Percentiles rank a stretch among this genome's conserved stretches.
Evolutionary conservation across 345 rosid species (phyloP).

Genomic region (Salix viminalis): DNA sequence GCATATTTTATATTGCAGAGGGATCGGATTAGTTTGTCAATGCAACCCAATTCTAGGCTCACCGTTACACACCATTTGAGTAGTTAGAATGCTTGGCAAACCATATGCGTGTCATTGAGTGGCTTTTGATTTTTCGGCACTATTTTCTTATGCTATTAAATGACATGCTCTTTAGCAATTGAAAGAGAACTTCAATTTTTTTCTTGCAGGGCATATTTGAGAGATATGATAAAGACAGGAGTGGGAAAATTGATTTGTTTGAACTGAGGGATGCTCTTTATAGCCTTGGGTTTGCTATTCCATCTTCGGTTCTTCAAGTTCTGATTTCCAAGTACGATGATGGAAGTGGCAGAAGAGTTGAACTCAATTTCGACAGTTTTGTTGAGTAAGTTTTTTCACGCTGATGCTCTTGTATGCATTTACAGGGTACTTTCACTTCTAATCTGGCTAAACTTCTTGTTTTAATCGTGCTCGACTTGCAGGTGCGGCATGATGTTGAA

Average conservation of each 20-base stretch:
- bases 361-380: slow-evolving; percentile 58
- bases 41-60: neutral
- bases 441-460: slow-evolving; percentile 1
- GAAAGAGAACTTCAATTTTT: neutral
- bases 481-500: slow-evolving; percentile 72
- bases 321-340: slow-evolving; percentile 47
- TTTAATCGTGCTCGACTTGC: slow-evolving; percentile 22
- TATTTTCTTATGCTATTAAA: neutral
- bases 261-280: slow-evolving; percentile 61
- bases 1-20: neutral
- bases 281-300: slow-evolving; percentile 53
- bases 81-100: no score
- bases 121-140: neutral
- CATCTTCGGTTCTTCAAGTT: slow-evolving; percentile 58
- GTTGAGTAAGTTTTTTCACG: slow-evolving; percentile 49
- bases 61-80: no score
- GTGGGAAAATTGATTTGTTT: slow-evolving; percentile 51
- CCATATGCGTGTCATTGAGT: neutral
- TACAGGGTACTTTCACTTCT: neutral
- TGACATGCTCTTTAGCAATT: neutral
- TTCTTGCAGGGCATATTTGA: slow-evolving; percentile 50
- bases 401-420: neutral
- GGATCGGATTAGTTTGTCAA: neutral
- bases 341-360: slow-evolving; percentile 39
- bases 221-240: slow-evolving; percentile 63